A percentile compares a stretch with the other conserved stretches of the same genome.
Conservation (phyloP, 768 basidiomycete species). For the Nidularia sp. region DNA sequence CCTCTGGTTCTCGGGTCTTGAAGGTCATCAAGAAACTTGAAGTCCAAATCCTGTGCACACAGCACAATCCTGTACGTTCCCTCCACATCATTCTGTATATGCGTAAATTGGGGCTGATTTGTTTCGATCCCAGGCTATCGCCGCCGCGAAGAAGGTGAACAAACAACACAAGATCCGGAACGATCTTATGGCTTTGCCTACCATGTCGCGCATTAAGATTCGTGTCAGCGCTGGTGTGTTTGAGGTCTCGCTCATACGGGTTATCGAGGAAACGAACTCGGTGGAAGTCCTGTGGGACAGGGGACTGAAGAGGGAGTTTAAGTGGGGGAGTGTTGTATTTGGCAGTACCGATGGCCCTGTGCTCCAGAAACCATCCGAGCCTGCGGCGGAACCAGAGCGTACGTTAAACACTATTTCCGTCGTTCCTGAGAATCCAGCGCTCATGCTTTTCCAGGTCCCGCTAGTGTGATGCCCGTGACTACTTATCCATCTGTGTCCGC, state of each 20-base stretch:
- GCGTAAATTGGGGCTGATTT: neutral
- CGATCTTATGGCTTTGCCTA: constrained; percentile 66
- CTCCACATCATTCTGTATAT: neutral
- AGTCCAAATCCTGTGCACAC: constrained; percentile 75
- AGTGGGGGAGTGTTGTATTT: constrained; percentile 78
- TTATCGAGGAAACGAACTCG: constrained; percentile 63
- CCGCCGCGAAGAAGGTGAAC: constrained; percentile 69
- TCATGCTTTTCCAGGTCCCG: constrained; percentile 11
- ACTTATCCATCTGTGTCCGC: constrained; percentile 24
- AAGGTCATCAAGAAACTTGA: constrained; percentile 72
- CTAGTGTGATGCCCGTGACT: constrained; percentile 18
- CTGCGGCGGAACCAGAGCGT: constrained; percentile 42
- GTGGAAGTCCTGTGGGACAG: constrained; percentile 83
- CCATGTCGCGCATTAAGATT: constrained; percentile 78
- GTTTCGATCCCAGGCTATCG: constrained; percentile 47
- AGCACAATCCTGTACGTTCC: constrained; percentile 82
- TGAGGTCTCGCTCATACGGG: constrained; percentile 75
- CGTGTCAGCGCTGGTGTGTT: constrained; percentile 82
- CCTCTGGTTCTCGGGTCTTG: constrained; percentile 31
- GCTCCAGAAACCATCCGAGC: constrained; percentile 67
- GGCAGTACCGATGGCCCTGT: constrained; percentile 70
- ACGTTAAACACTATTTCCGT: constrained; percentile 17
- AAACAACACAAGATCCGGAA: constrained; percentile 71
- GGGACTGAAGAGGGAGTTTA: constrained; percentile 71
- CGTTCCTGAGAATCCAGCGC: neutral